Evolutionary conservation across 2,329 filamentous ascomycete species (phyloP), one percentile per base, ranked within the genome.

Genomic region (Teratosphaeriaceae sp.): DNA sequence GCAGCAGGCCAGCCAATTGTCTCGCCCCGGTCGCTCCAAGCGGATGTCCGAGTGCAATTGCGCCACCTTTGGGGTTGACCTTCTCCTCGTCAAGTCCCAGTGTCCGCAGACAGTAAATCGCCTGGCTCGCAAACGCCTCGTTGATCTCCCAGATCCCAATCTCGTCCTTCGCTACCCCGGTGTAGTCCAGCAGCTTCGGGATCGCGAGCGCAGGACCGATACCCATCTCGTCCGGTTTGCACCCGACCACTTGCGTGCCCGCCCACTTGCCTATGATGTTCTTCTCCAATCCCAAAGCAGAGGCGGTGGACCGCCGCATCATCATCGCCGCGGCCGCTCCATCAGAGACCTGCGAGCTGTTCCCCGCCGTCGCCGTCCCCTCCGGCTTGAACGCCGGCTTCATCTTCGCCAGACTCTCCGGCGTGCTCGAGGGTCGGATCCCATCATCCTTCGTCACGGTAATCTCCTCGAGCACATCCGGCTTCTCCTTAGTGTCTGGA

Each of bases 71-170:
- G 0, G 88, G 88, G 67, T 97, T 97, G 15, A 96, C 84, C 66
- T 77, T 82, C 6, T 78, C 78, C 43, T 77, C 67, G 54, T 82
- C 80, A 16, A 90, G 68, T 0, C 81, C 84, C 9, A 92, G 61
- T 56, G 79, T 75, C 47, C 87, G 71, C 35, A 90, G 68, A 55
- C 84, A 89, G 67, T 94, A 77, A 40, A 82, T 58, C 29, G 78
- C 76, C 58, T 82, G 79, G 38, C 71, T 75, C 3, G 78, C 79
- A 61, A 82, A 82, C 12, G 79, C 79, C 75, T 96, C 89, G 65
- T 96, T 96, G 65, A 96, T 84, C 72, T 96, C 89, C 88, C 88
- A 96, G 8, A 92, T 71, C 26, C 82, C 76, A 0, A 97, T 78
- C 45, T 96, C 87, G 2, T 73, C 70, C 11, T 71, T 81, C 33